Percentiles rank a stretch among this genome's conserved stretches.
These are phyloP conservation scores for Populus pruinosa DNA, from an alignment of 345 rosid genomes.

Conservation along the genomic window DNA sequence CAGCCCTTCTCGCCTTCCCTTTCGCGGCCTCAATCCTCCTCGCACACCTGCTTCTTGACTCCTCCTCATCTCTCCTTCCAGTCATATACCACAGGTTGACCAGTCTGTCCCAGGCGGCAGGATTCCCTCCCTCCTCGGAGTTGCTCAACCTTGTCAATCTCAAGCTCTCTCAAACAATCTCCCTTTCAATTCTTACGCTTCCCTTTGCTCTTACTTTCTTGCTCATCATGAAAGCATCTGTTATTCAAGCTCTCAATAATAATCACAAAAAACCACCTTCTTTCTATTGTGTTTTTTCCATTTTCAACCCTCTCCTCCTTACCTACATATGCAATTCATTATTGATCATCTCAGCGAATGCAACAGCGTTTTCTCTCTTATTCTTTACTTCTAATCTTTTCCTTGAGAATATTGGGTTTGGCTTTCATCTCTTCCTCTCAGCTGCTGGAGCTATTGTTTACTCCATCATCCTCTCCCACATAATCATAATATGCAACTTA, in stretches of 20 bases:
- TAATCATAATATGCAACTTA: conserved; percentile 57
- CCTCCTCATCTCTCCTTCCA: conserved; percentile 27
- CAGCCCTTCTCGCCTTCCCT: conserved; percentile 56
- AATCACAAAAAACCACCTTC: conserved; percentile 25
- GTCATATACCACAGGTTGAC: conserved; percentile 34
- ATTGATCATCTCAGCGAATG: conserved; percentile 64
- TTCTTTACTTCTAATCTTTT: conserved; percentile 47
- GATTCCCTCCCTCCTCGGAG: conserved; percentile 54
- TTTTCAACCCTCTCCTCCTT: conserved; percentile 45
- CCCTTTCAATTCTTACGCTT: conserved; percentile 51
- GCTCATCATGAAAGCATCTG: conserved; percentile 61
- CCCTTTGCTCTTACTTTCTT: conserved; percentile 76
- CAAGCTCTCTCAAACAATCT: conserved; percentile 75
- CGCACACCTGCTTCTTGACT: conserved; percentile 42
- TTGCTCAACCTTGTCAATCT: conserved; percentile 50
- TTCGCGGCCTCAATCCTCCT: conserved; percentile 56
- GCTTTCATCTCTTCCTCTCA: conserved; percentile 41
- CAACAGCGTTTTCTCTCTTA: conserved; percentile 61
- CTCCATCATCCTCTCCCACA: conserved; percentile 59
- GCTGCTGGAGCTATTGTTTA: conserved; percentile 57
- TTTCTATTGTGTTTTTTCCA: conserved; percentile 30
- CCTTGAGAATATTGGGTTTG: conserved; percentile 24
- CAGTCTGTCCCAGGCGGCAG: conserved; percentile 55
- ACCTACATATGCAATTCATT: conserved; percentile 51
- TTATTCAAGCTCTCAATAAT: conserved; percentile 29